phyloP scores from a whole-genome alignment of 352 stramenopile genomes.

The Globisporangium radiosum region DNA sequence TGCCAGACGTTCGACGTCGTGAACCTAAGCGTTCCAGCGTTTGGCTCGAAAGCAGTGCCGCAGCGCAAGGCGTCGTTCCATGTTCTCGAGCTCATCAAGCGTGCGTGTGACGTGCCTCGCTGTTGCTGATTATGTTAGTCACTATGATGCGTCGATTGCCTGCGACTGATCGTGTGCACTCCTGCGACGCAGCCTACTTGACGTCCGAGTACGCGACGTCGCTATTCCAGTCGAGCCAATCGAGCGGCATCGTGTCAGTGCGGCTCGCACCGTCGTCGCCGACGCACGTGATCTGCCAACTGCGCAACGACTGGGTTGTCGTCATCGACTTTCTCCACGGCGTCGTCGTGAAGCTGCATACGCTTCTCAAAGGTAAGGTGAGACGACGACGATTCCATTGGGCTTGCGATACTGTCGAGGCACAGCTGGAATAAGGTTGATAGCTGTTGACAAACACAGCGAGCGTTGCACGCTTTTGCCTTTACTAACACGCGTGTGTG shows the following conservation, averaged over 20 bases:
- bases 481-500: not conserved
- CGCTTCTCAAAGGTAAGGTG: conserved; percentile 35
- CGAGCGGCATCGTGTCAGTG: conserved; percentile 34
- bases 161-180: not conserved
- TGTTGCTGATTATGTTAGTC: no score
- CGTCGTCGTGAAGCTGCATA: conserved; percentile 46
- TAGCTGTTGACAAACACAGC: no score
- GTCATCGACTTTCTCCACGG: conserved; percentile 38
- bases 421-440: no score
- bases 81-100: conserved; percentile 42
- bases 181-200: conserved; percentile 11
- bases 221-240: conserved; percentile 22
- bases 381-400: no score
- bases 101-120: conserved; percentile 16
- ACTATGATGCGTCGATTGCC: not conserved
- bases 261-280: conserved; percentile 23
- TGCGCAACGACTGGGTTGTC: conserved; percentile 70
- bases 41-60: conserved; percentile 53
- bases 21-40: conserved; percentile 53
- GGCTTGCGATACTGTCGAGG: not conserved
- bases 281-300: conserved; percentile 47
- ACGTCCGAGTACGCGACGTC: conserved; percentile 11
- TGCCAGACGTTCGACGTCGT: conserved; percentile 57
- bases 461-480: no score
- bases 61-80: conserved; percentile 35